phyloP scores from a whole-genome alignment of 257 asterid species.

The Pogostemon cablin region DNA sequence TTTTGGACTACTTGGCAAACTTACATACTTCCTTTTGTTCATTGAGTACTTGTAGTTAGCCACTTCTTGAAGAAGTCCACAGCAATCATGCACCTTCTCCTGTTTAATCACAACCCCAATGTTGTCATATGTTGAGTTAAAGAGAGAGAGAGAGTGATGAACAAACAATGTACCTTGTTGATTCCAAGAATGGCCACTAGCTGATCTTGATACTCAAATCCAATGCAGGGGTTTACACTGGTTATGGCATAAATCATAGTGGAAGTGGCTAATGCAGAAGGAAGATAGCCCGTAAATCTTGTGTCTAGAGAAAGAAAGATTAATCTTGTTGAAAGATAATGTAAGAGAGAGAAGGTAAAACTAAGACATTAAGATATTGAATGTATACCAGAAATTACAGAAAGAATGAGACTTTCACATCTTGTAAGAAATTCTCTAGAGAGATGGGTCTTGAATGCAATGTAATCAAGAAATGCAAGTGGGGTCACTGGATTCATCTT shows the following conservation, averaged over 20 bases:
- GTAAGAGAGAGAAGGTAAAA: background rate
- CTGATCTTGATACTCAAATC: conserved; percentile 52
- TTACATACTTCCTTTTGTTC: conserved; percentile 57
- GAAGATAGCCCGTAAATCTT: conserved; percentile 64
- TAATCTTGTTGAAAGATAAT: background rate
- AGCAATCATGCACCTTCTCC: conserved; percentile 64
- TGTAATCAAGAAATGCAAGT: conserved; percentile 56
- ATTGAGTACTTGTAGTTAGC: conserved; percentile 39
- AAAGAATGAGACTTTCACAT: conserved; percentile 56
- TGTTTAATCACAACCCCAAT: conserved; percentile 28
- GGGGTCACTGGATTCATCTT: conserved; percentile 70
- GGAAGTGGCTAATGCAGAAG: conserved; percentile 83
- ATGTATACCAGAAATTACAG: conserved; percentile 47
- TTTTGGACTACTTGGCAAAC: conserved; percentile 59
- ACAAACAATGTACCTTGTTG: conserved; percentile 53
- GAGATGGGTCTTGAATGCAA: conserved; percentile 39
- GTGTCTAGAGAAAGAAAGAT: conserved; percentile 41
- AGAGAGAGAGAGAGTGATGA: background rate
- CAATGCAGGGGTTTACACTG: conserved; percentile 57
- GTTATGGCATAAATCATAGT: conserved; percentile 62
- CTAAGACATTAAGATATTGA: background rate
- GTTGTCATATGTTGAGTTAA: background rate
- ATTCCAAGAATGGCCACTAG: conserved; percentile 68
- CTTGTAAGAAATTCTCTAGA: conserved; percentile 46
- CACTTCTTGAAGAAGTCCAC: conserved; percentile 47